Evolutionary conservation across 805 yeast genomes (phyloP), one percentile per base, ranked within the genome.

Genomic region (Lachancea meyersii): DNA sequence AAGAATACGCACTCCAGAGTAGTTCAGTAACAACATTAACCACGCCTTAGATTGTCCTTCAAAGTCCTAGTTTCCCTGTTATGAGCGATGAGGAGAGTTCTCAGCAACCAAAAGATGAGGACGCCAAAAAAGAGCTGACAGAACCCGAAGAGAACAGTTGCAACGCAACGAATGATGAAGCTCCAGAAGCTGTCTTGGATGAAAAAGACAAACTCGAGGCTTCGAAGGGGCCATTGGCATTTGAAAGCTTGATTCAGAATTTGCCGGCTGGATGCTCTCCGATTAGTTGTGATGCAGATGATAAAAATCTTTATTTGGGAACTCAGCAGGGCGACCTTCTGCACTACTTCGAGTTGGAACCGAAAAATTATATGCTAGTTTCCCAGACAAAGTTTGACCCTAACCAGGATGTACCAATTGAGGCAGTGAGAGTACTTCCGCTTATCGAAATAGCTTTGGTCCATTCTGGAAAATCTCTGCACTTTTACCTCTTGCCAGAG

Each of bases 311-410:
- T 14, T 62, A 60, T 41, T 39, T 62, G 9, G 67, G 65, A 2
- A 57, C 64, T 1, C 38, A 43, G 1, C 45, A 49, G 3, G 67
- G 67, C 19, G 64, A 58, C 21, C 46, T 62, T 13, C 31, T 62
- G 34, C 67, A 62, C 38, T 62, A 60, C 35, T 61, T 57, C 42
- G 67, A 62, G 36, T 53, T 62, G 19, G 64, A 60, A 36, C 51
- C 48, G 20, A 51, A 51, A 6, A 58, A 60, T 36, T 62, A 53
- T 31, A 49, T 60, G 49, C 45, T 62, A 18, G 60, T 62, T 5
- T 58, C 65, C 2, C 54, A 57, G 30, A 53, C 60, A 1, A 52
- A 57, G 26, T 57, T 59, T 31, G 50, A 53, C 40, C 39, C 45
- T 4, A 54, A 48, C 10, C 28, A 35, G 8, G 21, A 45, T 16